Evolutionary conservation across 2,329 filamentous ascomycete species (phyloP).

Genomic region (Alternaria conjuncta): DNA sequence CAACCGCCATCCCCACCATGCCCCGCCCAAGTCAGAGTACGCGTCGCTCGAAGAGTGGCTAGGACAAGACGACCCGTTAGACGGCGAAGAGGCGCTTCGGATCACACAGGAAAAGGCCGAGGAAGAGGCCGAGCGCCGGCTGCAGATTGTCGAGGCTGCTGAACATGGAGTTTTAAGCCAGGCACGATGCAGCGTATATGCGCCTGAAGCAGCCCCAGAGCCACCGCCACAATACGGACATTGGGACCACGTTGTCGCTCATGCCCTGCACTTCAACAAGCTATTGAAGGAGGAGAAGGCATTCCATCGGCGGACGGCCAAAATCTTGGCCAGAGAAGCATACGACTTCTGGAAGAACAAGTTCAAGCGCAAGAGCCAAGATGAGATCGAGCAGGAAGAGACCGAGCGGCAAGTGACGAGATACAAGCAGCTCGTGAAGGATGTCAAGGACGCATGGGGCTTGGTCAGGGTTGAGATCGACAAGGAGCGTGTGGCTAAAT

Average conservation of each 20-base stretch:
- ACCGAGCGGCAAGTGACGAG: slow-evolving; percentile 68
- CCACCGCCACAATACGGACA: slow-evolving; percentile 84
- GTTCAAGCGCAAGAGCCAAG: slow-evolving; percentile 61
- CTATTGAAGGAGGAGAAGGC: slow-evolving; percentile 80
- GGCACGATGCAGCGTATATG: slow-evolving; percentile 73
- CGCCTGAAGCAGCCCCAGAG: slow-evolving; percentile 75
- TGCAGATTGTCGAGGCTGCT: slow-evolving; percentile 74
- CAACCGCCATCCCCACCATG: slow-evolving; percentile 60
- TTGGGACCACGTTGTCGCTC: slow-evolving; percentile 81
- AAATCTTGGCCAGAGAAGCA: slow-evolving; percentile 78
- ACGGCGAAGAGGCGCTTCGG: slow-evolving; percentile 50
- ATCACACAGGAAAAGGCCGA: slow-evolving; percentile 40
- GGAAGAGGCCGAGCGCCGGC: slow-evolving; percentile 72
- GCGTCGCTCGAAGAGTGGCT: slow-evolving; percentile 70
- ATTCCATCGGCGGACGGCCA: slow-evolving; percentile 77
- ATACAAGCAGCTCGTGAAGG: slow-evolving; percentile 74
- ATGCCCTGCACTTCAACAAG: slow-evolving; percentile 79
- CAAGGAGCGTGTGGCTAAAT: slow-evolving; percentile 61
- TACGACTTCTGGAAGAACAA: slow-evolving; percentile 75
- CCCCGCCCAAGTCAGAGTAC: slow-evolving; percentile 54
- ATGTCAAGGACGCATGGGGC: slow-evolving; percentile 67
- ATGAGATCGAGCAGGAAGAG: slow-evolving; percentile 83
- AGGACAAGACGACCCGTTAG: slow-evolving; percentile 57
- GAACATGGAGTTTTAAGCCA: slow-evolving; percentile 77
- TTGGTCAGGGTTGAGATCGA: slow-evolving; percentile 65